Evolutionary conservation across 2,329 filamentous ascomycete genomes (phyloP).

Genomic region (Leptographium procerum): DNA sequence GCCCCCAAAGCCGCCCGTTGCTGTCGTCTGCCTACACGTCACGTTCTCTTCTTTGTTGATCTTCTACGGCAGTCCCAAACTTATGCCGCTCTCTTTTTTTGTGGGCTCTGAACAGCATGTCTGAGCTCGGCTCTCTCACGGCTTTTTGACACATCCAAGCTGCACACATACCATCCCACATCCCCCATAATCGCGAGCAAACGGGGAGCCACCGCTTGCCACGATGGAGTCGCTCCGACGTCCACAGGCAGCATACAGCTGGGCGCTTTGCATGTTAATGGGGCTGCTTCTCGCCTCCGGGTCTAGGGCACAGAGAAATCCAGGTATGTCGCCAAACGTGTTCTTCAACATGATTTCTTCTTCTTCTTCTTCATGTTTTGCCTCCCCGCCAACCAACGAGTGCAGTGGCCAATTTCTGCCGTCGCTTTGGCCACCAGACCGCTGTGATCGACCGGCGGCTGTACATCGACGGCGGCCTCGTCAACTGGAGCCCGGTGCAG

Average conservation of each 20-base stretch:
- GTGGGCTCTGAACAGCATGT: neutral
- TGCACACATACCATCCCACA: no score
- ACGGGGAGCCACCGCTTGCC: no score
- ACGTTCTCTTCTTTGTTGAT: no score
- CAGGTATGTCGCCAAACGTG: slow-evolving; percentile 2
- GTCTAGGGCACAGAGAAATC: slow-evolving; percentile 2
- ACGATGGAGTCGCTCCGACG: neutral
- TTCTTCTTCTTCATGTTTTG: neutral
- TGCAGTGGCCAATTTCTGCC: slow-evolving; percentile 41
- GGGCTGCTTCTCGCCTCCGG: neutral
- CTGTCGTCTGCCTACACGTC: neutral
- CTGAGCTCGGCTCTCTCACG: neutral
- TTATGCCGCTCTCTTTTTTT: no score
- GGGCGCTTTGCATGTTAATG: neutral
- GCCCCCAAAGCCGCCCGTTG: neutral
- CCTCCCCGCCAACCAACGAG: slow-evolving; percentile 17
- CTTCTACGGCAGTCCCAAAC: neutral
- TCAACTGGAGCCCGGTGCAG: slow-evolving; percentile 41
- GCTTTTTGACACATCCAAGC: neutral
- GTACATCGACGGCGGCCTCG: slow-evolving; percentile 50
- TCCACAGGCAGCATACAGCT: neutral
- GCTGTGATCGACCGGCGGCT: slow-evolving; percentile 46
- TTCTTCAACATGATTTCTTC: neutral
- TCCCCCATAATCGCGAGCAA: no score
- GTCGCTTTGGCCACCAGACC: slow-evolving; percentile 47